These are phyloP conservation scores for Castanea mollissima DNA, from an alignment of 306 rosid genomes.

Conservation along the genomic window DNA sequence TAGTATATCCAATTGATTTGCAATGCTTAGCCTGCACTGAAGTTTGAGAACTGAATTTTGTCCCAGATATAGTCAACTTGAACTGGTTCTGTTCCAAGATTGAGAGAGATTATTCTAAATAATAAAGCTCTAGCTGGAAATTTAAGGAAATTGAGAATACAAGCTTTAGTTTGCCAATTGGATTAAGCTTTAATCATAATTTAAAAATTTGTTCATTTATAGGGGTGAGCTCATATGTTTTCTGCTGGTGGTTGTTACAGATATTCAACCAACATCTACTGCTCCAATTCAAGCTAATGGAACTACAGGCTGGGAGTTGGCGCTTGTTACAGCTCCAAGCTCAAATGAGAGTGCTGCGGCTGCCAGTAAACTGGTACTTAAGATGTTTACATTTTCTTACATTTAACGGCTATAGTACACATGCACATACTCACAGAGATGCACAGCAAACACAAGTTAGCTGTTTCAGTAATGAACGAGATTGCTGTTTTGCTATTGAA, in stretches of 20 bases:
- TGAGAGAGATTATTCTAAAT: constrained; percentile 1
- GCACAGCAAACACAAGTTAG: neutral
- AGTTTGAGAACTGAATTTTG: neutral
- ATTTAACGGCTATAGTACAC: neutral
- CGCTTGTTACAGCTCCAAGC: constrained; percentile 97
- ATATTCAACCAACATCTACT: constrained; percentile 57
- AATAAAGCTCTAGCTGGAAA: neutral
- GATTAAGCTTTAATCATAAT: neutral
- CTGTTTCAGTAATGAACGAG: neutral
- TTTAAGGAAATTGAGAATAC: neutral
- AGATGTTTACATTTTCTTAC: neutral
- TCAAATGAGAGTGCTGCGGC: constrained; percentile 74
- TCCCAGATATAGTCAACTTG: constrained; percentile 5
- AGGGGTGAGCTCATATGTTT: constrained; percentile 2
- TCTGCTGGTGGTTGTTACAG: constrained; percentile 42
- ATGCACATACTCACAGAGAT: neutral
- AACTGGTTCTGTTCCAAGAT: constrained; percentile 22
- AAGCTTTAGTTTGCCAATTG: neutral
- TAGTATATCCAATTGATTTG: constrained; percentile 4
- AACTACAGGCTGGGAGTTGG: constrained; percentile 95
- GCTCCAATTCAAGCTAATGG: constrained; percentile 68
- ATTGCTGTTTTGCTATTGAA: neutral
- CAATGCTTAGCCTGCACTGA: constrained; percentile 3
- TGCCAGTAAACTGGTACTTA: constrained; percentile 80
- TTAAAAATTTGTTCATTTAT: neutral